Conservation (phyloP, 2,329 filamentous ascomycete genomes). For the Penicillium janthinellum region DNA sequence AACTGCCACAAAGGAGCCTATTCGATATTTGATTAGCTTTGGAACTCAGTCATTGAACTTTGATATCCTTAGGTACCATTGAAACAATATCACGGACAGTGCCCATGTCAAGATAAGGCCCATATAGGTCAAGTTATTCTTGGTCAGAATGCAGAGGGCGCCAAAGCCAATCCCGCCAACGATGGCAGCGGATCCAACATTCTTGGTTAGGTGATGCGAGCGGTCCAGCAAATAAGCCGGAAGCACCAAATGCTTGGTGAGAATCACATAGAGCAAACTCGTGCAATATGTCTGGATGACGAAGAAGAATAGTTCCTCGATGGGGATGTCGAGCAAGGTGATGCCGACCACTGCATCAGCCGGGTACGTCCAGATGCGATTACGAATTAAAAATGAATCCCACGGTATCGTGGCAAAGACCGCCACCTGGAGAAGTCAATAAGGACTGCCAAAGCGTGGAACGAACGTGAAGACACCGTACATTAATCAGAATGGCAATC, state of each 20-base stretch:
- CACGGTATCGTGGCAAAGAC: slow-evolving; percentile 71
- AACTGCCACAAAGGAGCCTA: background rate
- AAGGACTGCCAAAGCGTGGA: background rate
- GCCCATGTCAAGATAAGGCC: slow-evolving; percentile 72
- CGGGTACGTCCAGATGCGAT: slow-evolving; percentile 71
- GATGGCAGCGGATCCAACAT: background rate
- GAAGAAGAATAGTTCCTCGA: slow-evolving; percentile 77
- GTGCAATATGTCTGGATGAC: slow-evolving; percentile 71
- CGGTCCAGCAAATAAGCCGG: slow-evolving; percentile 54
- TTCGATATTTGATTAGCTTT: background rate
- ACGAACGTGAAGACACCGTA: slow-evolving; percentile 24
- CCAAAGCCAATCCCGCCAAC: slow-evolving; percentile 2
- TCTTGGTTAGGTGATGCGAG: slow-evolving; percentile 8
- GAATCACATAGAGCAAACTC: slow-evolving; percentile 63
- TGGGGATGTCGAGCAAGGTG: slow-evolving; percentile 65
- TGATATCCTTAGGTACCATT: slow-evolving; percentile 54
- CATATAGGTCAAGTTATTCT: slow-evolving; percentile 57
- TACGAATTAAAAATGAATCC: slow-evolving; percentile 73
- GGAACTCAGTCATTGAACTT: slow-evolving; percentile 41
- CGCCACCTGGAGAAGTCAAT: slow-evolving; percentile 52
- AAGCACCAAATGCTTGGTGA: slow-evolving; percentile 65
- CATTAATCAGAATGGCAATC: slow-evolving; percentile 59
- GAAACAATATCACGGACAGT: slow-evolving; percentile 64
- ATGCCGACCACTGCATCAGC: slow-evolving; percentile 64
- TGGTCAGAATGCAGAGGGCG: background rate